Evolutionary conservation across 2,329 filamentous ascomycete species (phyloP), one percentile per base, ranked within the genome.

Genomic region (Cladosporium halotolerans): DNA sequence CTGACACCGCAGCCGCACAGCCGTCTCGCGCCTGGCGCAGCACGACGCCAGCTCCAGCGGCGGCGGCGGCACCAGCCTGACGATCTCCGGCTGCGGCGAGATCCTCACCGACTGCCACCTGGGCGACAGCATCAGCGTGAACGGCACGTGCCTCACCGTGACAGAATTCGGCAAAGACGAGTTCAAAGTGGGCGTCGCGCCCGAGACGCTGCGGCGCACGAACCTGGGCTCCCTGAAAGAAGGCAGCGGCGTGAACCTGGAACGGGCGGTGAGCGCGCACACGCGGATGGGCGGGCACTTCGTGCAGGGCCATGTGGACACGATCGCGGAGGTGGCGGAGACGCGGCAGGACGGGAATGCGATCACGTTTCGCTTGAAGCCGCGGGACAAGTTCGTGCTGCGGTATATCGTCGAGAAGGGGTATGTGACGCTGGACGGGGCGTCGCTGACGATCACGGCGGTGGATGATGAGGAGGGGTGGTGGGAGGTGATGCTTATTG

Each of bases 261-360:
- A 99, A 77, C 85, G 93, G 13, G 92, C 93, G 3, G 91, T 99
- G 51, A 86, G 87, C 14, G 89, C 90, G 4, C 82, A 87, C 64
- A 96, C 92, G 43, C 88, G 93, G 52, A 97, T 99, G 89, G 93
- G 95, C 44, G 93, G 93, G 0, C 93, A 99, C 74, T 96, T 97
- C 65, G 92, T 97, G 32, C 95, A 99, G 73, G 93, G 93, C 39
- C 93, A 99, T 71, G 92, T 99, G 56, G 95, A 99, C 72, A 92
- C 89, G 9, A 83, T 86, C 38, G 93, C 92, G 0, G 81, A 79
- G 41, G 87, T 99, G 56, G 67, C 85, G 38, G 80, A 81, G 41
- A 80, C 87, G 34, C 84, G 80, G 14, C 83, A 85, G 3, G 93
- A 99, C 71, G 90, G 92, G 54, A 96, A 97, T 72, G 89, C 93